Evolutionary conservation across 1,284 basidiomycete species (phyloP).

Genomic region (Ceratobasidium sp.): DNA sequence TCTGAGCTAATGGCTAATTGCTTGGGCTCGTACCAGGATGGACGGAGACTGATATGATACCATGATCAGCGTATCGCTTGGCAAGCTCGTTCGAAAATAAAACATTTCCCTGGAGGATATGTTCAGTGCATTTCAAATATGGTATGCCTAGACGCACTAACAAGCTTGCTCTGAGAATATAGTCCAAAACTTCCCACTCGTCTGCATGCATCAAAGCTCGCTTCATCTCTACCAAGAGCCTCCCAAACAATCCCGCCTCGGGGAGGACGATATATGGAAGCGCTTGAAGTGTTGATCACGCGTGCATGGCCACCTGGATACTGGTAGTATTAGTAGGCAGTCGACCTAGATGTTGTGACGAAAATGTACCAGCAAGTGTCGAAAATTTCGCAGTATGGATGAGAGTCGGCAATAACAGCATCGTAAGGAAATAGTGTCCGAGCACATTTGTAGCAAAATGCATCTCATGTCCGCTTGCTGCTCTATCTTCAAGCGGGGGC

Average conservation of each 20-base stretch:
- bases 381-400: constrained; percentile 58
- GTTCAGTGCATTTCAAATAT: neutral
- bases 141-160: constrained; percentile 16
- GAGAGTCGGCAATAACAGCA: constrained; percentile 66
- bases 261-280: constrained; percentile 53
- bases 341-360: too few relatives aligned
- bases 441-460: constrained; percentile 74
- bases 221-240: constrained; percentile 55
- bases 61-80: constrained; percentile 46
- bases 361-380: neutral
- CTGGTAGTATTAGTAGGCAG: neutral
- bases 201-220: constrained; percentile 52
- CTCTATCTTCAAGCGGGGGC: constrained; percentile 61
- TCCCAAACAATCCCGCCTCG: constrained; percentile 55
- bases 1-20: too few relatives aligned
- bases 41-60: constrained; percentile 46
- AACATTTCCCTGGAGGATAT: constrained; percentile 38
- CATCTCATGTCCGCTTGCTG: constrained; percentile 68
- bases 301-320: constrained; percentile 59
- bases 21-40: constrained; percentile 43
- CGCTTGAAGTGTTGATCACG: constrained; percentile 61
- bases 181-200: constrained; percentile 55
- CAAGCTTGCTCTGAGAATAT: constrained; percentile 67
- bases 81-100: constrained; percentile 48
- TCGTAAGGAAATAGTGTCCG: constrained; percentile 67